Base-by-base conservation (phyloP, 2,329 filamentous ascomycete species). In the Didymella pomorum region DNA sequence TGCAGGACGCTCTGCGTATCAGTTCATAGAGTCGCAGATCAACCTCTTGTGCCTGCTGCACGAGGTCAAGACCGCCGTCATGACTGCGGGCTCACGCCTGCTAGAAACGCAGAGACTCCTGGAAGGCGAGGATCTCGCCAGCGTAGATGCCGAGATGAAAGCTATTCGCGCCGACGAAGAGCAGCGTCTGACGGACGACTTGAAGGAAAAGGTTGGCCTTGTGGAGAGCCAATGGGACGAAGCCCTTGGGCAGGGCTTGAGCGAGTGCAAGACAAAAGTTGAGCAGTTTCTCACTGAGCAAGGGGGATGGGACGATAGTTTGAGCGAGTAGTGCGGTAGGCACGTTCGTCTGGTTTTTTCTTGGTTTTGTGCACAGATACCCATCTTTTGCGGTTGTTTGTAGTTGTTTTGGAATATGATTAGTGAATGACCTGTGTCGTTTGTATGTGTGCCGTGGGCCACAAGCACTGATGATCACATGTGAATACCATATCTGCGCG, bases 11-110 rank as follows among this genome's bases (percentile, higher is more conserved):
- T 93, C 90, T 68, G 94, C 92, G 9, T 96, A 97, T 71, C 95
- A 98, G 76, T 98, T 97, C 78, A 97, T 98, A 70, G 95, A 98
- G 80, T 90, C 88, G 7, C 94, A 98, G 80, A 94, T 88, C 28
- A 97, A 97, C 71, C 81, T 97, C 31, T 83, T 97, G 23, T 98
- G 94, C 71, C 82, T 98, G 35, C 79, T 97, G 56, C 95, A 97
- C 70, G 93, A 97, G 77, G 92, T 97, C 52, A 92, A 92, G 72
- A 91, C 91, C 52, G 89, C 89, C 0, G 87, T 91, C 2, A 89
- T 91, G 72, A 83, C 83, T 45, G 89, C 91, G 8, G 87, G 87
- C 64, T 86, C 86, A 51, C 84, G 87, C 62, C 81, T 90, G 18
- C 82, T 89, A 64, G 89, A 92, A 73, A 85, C 86, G 0, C 86